Evolutionary conservation across 768 basidiomycete species (phyloP), one percentile per base, ranked within the genome.

Genomic region (Kondoa malvinella): DNA sequence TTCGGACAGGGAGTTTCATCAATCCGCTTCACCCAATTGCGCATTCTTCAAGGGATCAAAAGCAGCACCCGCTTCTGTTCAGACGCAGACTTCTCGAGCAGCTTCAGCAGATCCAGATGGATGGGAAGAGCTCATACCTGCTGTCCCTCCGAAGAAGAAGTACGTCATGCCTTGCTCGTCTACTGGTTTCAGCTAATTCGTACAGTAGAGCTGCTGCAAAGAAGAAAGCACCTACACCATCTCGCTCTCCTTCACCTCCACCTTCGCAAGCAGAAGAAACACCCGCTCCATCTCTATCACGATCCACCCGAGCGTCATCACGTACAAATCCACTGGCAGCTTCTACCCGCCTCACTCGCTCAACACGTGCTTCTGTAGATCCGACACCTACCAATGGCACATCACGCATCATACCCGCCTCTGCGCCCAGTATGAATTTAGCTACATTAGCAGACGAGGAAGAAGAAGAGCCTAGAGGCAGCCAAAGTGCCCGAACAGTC

Each of bases 1-100:
- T 63, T 32, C 21, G 3, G 27, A 29, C 65, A 68, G 67, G n/a
- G n/a, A 63, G 17, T 67, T 67, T n/a, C 69, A 70, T 40, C 16
- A 32, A 14, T n/a, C 27, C 8, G 58, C 67, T 3, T 25, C 31
- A n/a, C 69, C 69, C 1, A 34, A 70, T 40, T 67, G 69, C 67
- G 64, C 58, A 57, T 70, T 70, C 68, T 67, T 67, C 40, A 62
- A 57, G 1, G 16, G 14, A 27, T 34, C 34, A 4, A n/a, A 4
- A 8, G 8, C 40, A 21, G 21, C 21, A 50, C 8, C 8, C 4
- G 40, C 15, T 32, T 64, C 62, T 29, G 4, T 25, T 16, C 62
- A 64, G 32, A 4, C 12, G 30, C 17, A 21, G 15, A 60, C 58
- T 8, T 21, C 31, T 16, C 32, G 12, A 32, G 64, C 64, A 56